These are phyloP conservation scores for Tricholoma terreum DNA, from an alignment of 768 basidiomycete species.

Conservation along the genomic window DNA sequence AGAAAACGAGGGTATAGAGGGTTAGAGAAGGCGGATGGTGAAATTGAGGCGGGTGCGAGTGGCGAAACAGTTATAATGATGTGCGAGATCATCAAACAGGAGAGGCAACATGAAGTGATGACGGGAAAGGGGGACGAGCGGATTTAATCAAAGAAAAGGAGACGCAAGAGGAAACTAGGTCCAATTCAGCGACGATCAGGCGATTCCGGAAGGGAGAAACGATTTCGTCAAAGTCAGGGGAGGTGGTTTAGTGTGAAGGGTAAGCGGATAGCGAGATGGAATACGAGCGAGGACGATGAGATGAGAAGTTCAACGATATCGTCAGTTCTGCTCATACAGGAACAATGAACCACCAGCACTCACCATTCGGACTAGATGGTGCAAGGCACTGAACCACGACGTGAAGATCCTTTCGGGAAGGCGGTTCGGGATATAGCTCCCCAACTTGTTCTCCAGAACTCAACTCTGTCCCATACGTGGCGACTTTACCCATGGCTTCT, in stretches of 20 bases:
- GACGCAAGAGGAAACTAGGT: neutral
- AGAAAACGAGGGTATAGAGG: too few species aligned
- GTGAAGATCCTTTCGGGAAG: neutral
- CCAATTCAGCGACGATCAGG: too few species aligned
- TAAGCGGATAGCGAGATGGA: too few species aligned
- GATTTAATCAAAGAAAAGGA: neutral
- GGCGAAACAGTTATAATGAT: neutral
- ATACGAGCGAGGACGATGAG: too few species aligned
- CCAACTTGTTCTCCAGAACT: neutral
- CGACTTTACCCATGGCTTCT: too few species aligned
- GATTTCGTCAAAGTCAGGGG: too few species aligned
- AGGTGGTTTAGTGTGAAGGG: too few species aligned
- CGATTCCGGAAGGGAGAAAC: too few species aligned
- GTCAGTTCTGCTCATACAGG: too few species aligned
- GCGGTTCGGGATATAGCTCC: neutral
- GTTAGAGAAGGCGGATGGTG: neutral
- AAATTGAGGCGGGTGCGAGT: neutral
- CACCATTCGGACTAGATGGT: too few species aligned
- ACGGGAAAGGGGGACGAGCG: neutral
- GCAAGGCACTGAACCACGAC: neutral
- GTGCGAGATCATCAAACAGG: neutral
- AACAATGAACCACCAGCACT: too few species aligned
- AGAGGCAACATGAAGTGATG: neutral
- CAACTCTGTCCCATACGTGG: neutral
- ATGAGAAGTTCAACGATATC: too few species aligned